Evolutionary conservation across 164 flowering plant species (phyloP).

Genomic region (Aristolochia californica): DNA sequence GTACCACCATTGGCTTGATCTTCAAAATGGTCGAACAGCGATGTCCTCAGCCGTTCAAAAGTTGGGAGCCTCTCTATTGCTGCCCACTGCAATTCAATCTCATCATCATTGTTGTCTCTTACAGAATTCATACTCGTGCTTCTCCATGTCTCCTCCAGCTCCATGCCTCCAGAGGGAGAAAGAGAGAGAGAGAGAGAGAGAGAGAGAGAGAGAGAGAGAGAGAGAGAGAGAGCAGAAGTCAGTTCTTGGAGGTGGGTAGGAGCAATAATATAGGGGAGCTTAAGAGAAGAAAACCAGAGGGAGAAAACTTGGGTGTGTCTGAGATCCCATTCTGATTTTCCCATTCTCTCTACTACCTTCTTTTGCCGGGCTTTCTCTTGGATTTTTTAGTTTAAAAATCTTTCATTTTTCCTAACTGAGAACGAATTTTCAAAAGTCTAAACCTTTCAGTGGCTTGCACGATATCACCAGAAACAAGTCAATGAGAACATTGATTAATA

Average conservation of each 20-base stretch:
- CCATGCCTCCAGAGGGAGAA: constrained; percentile 4
- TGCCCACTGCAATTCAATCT: constrained; percentile 43
- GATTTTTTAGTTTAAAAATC: too few species aligned
- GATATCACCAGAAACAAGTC: too few species aligned
- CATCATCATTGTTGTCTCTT: constrained; percentile 23
- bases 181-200: constrained; percentile 2
- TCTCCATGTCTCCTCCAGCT: constrained; percentile 50
- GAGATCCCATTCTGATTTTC: too few species aligned
- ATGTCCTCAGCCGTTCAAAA: constrained; percentile 37
- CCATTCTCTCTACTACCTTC: too few species aligned
- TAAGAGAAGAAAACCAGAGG: too few species aligned
- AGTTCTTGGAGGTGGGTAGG: not conserved
- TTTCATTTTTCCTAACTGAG: too few species aligned
- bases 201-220: not conserved
- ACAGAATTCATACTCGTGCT: constrained; percentile 30
- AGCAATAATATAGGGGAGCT: not conserved
- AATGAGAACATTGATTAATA: not conserved
- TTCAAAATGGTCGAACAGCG: constrained; percentile 24
- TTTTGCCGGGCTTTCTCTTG: too few species aligned
- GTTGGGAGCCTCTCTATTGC: constrained; percentile 57
- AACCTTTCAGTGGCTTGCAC: too few species aligned
- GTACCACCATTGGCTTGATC: constrained; percentile 1
- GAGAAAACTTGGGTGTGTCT: too few species aligned
- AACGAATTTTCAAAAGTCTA: too few species aligned
- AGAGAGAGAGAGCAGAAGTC: not conserved